Base-by-base conservation (phyloP, 305 asterid species). In the Fraxinus greggii region DNA sequence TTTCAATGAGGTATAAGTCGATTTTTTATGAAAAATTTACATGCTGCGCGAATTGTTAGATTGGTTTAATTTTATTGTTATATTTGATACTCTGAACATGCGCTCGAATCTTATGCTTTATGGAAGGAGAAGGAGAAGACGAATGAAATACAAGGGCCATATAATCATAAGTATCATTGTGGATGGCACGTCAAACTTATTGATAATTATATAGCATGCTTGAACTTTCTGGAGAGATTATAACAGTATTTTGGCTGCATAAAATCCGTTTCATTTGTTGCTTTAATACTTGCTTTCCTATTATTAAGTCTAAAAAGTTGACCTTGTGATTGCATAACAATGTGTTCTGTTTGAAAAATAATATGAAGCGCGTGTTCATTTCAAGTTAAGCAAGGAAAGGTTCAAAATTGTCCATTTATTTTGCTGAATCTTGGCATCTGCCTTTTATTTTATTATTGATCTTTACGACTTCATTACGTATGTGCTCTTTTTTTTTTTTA, bases 1-100 rank as follows among this genome's bases (percentile, higher is more conserved):
- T 96, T 85, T 96, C 99, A 56, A 96, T 96, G 99, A 92, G 99
- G 99, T 95, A 87, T 78, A 24, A 61, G 42, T 83, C 56, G 8
- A 38, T 65, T 1, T 69, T 28, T 69, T 24, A 15, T 69, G 33
- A 24, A 24, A 48, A 21, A 45, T 17, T 51, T 75, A 48, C 63
- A 1, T 10, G 56, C 75, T 78, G 61, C 75, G 17, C 23, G 70
- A 61, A 61, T 23, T 19, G 15, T 61, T 7, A 61, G 31, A 61
- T 23, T 23, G 13, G 15, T 61, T 29, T 28, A 13, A 13, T 24
- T 24, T 67, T 8, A 67, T 28, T 67, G 10, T 69, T 0, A 4
- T 28, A 69, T 69, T 29, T 29, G 38, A 28, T 69, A 29, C 40
- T 13, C 40, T 29, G 75, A 0, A 69, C 24, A 1, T 31, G 42